Evolutionary conservation across 1,284 basidiomycete species (phyloP).

Genomic region (Puccinia coronata): DNA sequence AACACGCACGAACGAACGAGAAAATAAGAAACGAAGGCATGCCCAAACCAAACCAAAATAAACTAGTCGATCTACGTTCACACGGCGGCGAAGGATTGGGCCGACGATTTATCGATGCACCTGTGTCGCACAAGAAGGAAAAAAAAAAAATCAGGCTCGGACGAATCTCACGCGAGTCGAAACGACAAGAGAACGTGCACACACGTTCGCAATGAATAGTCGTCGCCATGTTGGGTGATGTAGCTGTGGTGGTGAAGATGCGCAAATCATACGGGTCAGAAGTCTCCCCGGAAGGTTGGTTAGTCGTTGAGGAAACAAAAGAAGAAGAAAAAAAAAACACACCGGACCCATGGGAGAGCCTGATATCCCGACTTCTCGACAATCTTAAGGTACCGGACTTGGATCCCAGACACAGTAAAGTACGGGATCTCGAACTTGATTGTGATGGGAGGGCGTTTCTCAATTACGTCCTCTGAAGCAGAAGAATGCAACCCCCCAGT

Average conservation of each 20-base stretch:
- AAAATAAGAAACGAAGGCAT: background rate
- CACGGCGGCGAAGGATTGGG: constrained; percentile 49
- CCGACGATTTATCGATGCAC: constrained; percentile 45
- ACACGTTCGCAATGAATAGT: constrained; percentile 42
- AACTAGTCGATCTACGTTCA: too few species aligned
- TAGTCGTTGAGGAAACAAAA: too few species aligned
- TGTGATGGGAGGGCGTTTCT: constrained; percentile 88
- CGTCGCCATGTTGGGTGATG: constrained; percentile 48
- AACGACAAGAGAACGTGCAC: background rate
- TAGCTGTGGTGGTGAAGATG: background rate
- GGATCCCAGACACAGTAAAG: constrained; percentile 88
- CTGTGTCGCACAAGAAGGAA: constrained; percentile 10
- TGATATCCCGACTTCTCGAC: constrained; percentile 93
- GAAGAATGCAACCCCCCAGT: background rate
- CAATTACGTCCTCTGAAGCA: constrained; percentile 68
- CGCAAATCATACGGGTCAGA: too few species aligned
- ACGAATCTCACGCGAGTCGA: background rate
- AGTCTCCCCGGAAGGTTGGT: too few species aligned
- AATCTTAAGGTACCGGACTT: constrained; percentile 94
- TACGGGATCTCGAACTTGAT: constrained; percentile 98
- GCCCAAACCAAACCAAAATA: too few species aligned
- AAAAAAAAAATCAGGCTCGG: background rate
- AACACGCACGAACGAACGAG: constrained; percentile 4
- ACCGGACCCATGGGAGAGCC: constrained; percentile 66
- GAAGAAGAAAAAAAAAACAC: constrained; percentile 51